phyloP scores from a whole-genome alignment of 148 eudicot species.

The Rhododendron ovatum region DNA sequence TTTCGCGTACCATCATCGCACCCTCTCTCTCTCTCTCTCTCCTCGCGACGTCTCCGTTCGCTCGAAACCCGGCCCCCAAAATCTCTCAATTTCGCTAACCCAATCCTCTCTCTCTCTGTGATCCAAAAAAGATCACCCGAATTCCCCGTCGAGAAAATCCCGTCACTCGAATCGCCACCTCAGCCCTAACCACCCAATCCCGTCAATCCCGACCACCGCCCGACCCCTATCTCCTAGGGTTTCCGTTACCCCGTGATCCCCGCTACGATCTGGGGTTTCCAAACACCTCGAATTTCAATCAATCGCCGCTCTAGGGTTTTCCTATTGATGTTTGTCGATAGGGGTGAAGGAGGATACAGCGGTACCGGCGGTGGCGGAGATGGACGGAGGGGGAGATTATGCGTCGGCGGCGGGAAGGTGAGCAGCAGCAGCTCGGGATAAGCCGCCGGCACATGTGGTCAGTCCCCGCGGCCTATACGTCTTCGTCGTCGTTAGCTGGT shows the following conservation, averaged over 20 bases:
- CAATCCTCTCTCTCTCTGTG: conserved; percentile 3
- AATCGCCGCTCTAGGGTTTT: conserved; percentile 1
- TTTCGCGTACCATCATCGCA: not conserved
- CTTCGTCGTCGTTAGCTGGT: conserved; percentile 15
- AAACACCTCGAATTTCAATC: not conserved
- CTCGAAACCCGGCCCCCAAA: conserved; percentile 2
- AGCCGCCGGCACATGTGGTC: conserved; percentile 35
- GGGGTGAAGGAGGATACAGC: not conserved
- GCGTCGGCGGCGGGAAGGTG: conserved; percentile 8
- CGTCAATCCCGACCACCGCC: not conserved
- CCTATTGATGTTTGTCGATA: conserved; percentile 17
- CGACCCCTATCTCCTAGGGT: conserved; percentile 4
- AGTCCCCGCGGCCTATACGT: conserved; percentile 17
- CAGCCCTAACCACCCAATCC: conserved; percentile 12
- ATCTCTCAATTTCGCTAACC: conserved; percentile 14
- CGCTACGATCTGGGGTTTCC: conserved; percentile 17
- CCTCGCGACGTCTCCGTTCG: conserved; percentile 3
- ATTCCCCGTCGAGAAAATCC: conserved; percentile 2
- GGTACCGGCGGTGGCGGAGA: not conserved
- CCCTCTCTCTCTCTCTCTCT: not conserved
- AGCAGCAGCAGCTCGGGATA: conserved; percentile 10
- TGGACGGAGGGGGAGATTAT: conserved; percentile 17
- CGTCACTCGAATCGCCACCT: not conserved
- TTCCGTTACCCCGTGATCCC: not conserved
- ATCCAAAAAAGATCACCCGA: not conserved